Evolutionary conservation across 1,139 yeast species (phyloP), one percentile per base, ranked within the genome.

Genomic region (Zhuliangozyma blackwelliae): DNA sequence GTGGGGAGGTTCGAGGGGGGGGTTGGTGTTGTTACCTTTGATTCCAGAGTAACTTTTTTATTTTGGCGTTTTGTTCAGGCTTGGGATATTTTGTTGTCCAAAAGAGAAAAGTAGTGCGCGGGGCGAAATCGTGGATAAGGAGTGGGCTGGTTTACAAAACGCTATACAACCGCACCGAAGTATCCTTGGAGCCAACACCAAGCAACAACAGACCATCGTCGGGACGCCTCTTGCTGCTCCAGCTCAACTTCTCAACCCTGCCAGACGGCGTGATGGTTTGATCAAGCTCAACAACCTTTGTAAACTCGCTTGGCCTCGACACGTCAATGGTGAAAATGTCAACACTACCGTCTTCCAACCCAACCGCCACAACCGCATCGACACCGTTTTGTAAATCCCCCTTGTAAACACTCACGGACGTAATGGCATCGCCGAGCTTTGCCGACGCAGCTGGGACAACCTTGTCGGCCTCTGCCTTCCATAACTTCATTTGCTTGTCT

Each of bases 401-500:
- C 20, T 43, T 57, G 44, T 63, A 70, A 5, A 79, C 68, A 30
- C 87, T 81, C 2, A 89, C 66, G 0, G 97, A 82, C 0, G 97
- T 88, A 2, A 85, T 82, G 0, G 96, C 77, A 9, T 67, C 69
- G 1, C 47, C 44, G 29, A 79, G 60, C 46, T 76, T 80, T 22
- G 67, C 41, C 7, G 60, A 39, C 25, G 55, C 57, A 7, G 56
- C 47, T 37, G 61, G 39, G 37, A 59, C 52, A 44, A 64, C 61
- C 32, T 54, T 45, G 27, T 51, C 45, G 12, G 16, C 31, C 1
- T 28, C 22, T 5, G n/a, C 26, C 19, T 52, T 54, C 98, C 98
- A 92, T 10, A 80, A 51, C 54, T 86, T 88, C 35, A 90, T 58
- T 12, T 75, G 72, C 54, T 79, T 86, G 57, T 94, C 99, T 59